These are phyloP conservation scores for Endothia cerciana DNA, from an alignment of 2,329 filamentous ascomycete species.

Conservation along the genomic window DNA sequence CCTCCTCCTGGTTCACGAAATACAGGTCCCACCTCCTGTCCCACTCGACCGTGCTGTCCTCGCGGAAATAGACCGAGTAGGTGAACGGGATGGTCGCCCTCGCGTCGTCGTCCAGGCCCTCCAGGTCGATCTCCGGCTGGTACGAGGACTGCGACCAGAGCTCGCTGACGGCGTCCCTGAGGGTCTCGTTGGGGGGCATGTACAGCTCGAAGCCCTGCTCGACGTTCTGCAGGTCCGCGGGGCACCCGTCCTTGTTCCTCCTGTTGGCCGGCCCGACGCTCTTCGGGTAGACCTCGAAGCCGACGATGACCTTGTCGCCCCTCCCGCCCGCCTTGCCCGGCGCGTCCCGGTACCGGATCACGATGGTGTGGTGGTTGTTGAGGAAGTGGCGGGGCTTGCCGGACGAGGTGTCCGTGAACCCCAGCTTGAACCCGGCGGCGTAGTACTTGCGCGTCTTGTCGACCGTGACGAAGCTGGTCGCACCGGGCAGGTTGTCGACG, in stretches of 20 bases:
- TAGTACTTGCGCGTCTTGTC: slow-evolving; percentile 88
- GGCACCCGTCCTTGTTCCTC: slow-evolving; percentile 68
- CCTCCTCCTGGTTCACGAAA: slow-evolving; percentile 85
- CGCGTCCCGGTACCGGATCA: slow-evolving; percentile 76
- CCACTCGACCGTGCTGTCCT: slow-evolving; percentile 82
- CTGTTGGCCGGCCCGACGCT: slow-evolving; percentile 68
- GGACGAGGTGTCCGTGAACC: slow-evolving; percentile 70
- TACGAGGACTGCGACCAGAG: slow-evolving; percentile 62
- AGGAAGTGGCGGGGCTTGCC: slow-evolving; percentile 70
- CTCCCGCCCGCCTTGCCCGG: slow-evolving; percentile 69
- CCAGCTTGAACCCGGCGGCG: slow-evolving; percentile 86
- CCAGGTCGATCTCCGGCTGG: slow-evolving; percentile 57
- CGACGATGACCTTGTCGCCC: slow-evolving; percentile 80
- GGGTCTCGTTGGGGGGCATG: slow-evolving; percentile 65
- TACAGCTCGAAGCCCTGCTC: slow-evolving; percentile 70
- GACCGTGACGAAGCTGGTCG: slow-evolving; percentile 84
- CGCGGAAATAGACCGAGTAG: slow-evolving; percentile 88
- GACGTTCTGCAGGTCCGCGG: slow-evolving; percentile 65
- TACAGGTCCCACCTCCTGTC: slow-evolving; percentile 85
- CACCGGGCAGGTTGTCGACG: slow-evolving; percentile 86
- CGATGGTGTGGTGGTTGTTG: slow-evolving; percentile 87
- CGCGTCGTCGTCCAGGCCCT: slow-evolving; percentile 62
- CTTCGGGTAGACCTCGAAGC: slow-evolving; percentile 89
- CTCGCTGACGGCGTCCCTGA: slow-evolving; percentile 43
- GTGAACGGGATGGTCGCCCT: slow-evolving; percentile 79